A percentile compares a stretch with the other conserved stretches of the same genome.
phyloP scores from a whole-genome alignment of 2,329 filamentous ascomycete species.

The Verticillium klebahnii region DNA sequence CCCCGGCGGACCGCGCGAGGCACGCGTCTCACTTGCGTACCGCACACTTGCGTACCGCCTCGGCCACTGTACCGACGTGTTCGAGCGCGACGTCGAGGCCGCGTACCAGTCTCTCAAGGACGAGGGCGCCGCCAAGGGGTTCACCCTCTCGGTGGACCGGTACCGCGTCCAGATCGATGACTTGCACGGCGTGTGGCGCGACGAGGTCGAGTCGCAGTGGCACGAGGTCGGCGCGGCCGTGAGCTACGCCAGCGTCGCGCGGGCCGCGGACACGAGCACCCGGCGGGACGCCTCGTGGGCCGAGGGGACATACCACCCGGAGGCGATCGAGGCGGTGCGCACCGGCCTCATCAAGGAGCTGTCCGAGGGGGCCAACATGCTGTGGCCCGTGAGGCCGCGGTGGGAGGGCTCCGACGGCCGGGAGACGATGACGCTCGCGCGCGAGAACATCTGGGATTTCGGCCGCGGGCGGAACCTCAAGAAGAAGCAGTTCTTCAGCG shows the following conservation, averaged over 20 bases:
- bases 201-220: slow-evolving; percentile 14
- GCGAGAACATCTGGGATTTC: slow-evolving; percentile 32
- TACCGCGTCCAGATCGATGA: neutral
- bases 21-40: slow-evolving; percentile 11
- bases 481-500: slow-evolving; percentile 32
- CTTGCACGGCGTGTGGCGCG: slow-evolving; percentile 16
- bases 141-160: neutral
- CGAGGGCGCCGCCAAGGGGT: slow-evolving; percentile 4
- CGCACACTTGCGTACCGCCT: slow-evolving; percentile 19
- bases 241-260: slow-evolving; percentile 23
- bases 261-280: slow-evolving; percentile 21
- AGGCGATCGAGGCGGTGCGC: slow-evolving; percentile 17
- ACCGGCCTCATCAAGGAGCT: slow-evolving; percentile 38
- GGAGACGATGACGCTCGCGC: slow-evolving; percentile 14
- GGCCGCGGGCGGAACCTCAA: slow-evolving; percentile 16
- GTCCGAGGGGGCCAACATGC: slow-evolving; percentile 34
- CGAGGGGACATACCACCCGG: neutral
- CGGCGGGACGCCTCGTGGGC: neutral
- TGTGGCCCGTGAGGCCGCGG: slow-evolving; percentile 31
- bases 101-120: slow-evolving; percentile 9
- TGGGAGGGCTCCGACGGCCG: slow-evolving; percentile 12
- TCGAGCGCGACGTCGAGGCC: neutral
- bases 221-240: slow-evolving; percentile 9
- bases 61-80: slow-evolving; percentile 15
- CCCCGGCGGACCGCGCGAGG: neutral